phyloP scores from a whole-genome alignment of 2,329 filamentous ascomycete species.

The Niveomyces coronatus region DNA sequence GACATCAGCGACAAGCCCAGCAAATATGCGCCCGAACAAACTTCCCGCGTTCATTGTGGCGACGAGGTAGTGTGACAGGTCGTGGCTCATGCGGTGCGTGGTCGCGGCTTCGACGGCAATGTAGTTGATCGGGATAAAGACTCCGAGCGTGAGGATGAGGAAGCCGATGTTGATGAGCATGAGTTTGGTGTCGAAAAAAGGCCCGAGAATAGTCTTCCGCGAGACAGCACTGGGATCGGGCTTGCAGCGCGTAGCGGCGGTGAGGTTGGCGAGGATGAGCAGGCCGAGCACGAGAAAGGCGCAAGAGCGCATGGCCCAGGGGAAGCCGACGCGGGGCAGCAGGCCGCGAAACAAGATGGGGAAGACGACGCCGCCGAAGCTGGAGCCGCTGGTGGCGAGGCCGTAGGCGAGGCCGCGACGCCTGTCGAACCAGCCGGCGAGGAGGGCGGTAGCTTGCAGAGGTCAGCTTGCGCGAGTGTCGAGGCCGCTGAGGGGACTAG shows the following conservation, averaged over 20 bases:
- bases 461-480: no score
- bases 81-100: conserved; percentile 16
- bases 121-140: conserved; percentile 28
- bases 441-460: conserved; percentile 8
- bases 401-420: conserved; percentile 19
- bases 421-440: conserved; percentile 15
- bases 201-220: conserved; percentile 17
- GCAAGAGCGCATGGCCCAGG: conserved; percentile 22
- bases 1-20: conserved; percentile 24
- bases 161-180: conserved; percentile 21
- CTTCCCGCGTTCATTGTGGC: conserved; percentile 29
- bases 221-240: conserved; percentile 8
- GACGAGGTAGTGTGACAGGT: conserved; percentile 24
- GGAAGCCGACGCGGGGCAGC: conserved; percentile 20
- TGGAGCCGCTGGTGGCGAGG: conserved; percentile 18
- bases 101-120: conserved; percentile 22
- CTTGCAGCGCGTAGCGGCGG: conserved; percentile 15
- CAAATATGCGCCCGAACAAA: conserved; percentile 26
- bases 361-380: conserved; percentile 23
- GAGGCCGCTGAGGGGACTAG: background rate
- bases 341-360: conserved; percentile 23
- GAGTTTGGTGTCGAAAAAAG: conserved; percentile 22
- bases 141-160: conserved; percentile 25
- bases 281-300: conserved; percentile 23
- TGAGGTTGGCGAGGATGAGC: conserved; percentile 21